A percentile compares a stretch with the other conserved stretches of the same genome.
These are phyloP conservation scores for Coemansia sp. DNA, from an alignment of 192 early-diverging fungal species.

Conservation along the genomic window DNA sequence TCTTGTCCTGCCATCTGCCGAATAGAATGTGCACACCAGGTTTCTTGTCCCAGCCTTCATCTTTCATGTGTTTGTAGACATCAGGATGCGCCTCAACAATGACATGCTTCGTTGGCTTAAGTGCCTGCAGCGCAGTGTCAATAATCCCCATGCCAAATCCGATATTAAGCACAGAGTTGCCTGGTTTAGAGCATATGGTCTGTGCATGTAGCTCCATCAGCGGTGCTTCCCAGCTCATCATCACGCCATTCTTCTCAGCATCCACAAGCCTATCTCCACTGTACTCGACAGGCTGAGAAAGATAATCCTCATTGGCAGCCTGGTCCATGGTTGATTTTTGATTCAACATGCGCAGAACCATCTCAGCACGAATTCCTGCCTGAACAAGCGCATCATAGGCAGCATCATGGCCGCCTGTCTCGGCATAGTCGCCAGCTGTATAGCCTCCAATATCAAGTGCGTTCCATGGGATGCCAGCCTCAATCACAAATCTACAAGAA, in stretches of 20 bases:
- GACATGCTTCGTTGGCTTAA: constrained; percentile 69
- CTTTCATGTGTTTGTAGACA: constrained; percentile 84
- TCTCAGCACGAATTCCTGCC: constrained; percentile 82
- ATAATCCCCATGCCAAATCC: constrained; percentile 92
- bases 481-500: constrained; percentile 46
- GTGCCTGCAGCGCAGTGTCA: constrained; percentile 77
- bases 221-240: constrained; percentile 98
- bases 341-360: constrained; percentile 64
- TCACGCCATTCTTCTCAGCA: constrained; percentile 85
- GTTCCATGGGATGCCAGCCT: constrained; percentile 82
- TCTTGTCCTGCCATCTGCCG: constrained; percentile 90
- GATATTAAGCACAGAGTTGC: constrained; percentile 38
- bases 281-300: constrained; percentile 76
- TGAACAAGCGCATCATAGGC: constrained; percentile 79
- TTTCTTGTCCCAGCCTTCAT: constrained; percentile 82
- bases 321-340: constrained; percentile 45
- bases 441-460: constrained; percentile 68
- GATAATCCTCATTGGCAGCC: constrained; percentile 74
- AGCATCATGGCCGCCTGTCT: constrained; percentile 61
- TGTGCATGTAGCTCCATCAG: constrained; percentile 87
- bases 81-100: constrained; percentile 98
- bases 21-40: constrained; percentile 80
- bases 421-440: constrained; percentile 83
- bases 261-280: constrained; percentile 81
- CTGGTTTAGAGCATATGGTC: constrained; percentile 62